Evolutionary conservation across 768 basidiomycete species (phyloP).

Genomic region (Phaeolepiota aurea): DNA sequence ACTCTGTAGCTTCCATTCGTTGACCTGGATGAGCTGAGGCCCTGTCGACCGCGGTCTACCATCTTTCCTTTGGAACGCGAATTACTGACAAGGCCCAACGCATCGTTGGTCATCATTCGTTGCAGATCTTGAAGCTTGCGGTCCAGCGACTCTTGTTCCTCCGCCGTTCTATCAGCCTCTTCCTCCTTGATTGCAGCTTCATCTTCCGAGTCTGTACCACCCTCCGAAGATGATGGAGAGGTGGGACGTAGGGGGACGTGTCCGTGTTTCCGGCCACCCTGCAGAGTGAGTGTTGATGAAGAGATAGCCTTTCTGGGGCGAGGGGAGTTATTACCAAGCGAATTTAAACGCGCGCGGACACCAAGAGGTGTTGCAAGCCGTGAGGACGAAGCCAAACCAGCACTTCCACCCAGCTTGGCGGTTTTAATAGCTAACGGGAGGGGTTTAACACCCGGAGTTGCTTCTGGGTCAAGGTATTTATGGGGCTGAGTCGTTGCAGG

Average conservation of each 20-base stretch:
- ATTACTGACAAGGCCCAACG: conserved; percentile 57
- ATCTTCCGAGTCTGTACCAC: conserved; percentile 46
- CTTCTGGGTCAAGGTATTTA: conserved; percentile 18
- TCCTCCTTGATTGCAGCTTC: conserved; percentile 61
- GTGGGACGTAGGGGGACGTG: conserved; percentile 29
- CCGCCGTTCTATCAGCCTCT: conserved; percentile 56
- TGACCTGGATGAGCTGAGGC: conserved; percentile 23
- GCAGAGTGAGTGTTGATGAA: conserved; percentile 68
- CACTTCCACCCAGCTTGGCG: conserved; percentile 23
- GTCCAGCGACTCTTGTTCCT: conserved; percentile 61
- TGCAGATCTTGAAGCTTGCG: conserved; percentile 64
- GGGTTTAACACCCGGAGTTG: conserved; percentile 15
- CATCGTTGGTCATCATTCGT: conserved; percentile 65
- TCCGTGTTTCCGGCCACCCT: conserved; percentile 35
- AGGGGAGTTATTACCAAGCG: conserved; percentile 47
- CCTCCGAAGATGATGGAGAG: conserved; percentile 46
- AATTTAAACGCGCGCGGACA: conserved; percentile 65
- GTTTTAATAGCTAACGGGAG: conserved; percentile 18
- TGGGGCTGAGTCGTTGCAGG: conserved; percentile 32
- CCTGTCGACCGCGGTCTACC: conserved; percentile 35
- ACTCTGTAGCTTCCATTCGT: conserved; percentile 24
- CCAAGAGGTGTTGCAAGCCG: conserved; percentile 47
- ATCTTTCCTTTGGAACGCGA: conserved; percentile 29
- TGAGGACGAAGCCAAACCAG: conserved; percentile 31
- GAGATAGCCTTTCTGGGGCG: conserved; percentile 50